Evolutionary conservation across 2,329 filamentous ascomycete species (phyloP), one percentile per base, ranked within the genome.

Genomic region (Blumeria hordei): DNA sequence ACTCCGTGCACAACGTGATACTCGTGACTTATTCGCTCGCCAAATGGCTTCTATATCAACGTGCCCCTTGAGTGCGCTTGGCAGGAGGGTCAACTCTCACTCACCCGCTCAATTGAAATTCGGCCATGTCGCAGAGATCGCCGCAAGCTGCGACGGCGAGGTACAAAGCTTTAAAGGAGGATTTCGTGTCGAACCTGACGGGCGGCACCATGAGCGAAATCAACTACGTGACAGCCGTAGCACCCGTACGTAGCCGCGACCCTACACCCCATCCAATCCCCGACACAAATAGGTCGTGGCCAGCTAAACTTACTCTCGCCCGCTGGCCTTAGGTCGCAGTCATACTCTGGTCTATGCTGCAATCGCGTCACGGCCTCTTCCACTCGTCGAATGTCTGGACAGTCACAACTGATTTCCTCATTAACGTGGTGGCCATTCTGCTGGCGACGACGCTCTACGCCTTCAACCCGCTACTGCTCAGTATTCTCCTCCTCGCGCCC

Each of bases 131-230:
- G 3, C 6, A 18, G 45, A 62, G 61, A 60, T 60, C 61, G 49
- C 60, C 64, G 59, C 60, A 67, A 60, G 67, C 66, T 57, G 67
- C 64, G 62, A 66, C 70, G 50, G 68, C 68, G 57, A 81, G 75
- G 69, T 94, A 95, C 73, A 98, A 95, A 70, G 78, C 83, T 64
- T 75, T 83, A 61, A 98, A 98, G 71, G 88, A 94, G 72, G 87
- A 87, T 65, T 94, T 94, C 67, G 92, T 98, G 64, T 94, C 90
- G 55, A 85, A 88, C 67, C 78, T 94, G 34, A 81, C 83, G 6
- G 92, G 92, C 43, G 87, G 92, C 57, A 76, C 80, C 35, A 80
- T 94, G 58, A 71, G 75, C 61, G 92, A 98, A 67, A 88, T 98
- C 70, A 90, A 88, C 67, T 76, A 78, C 62, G 85, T 96, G 61